Base-by-base conservation (phyloP, 163 green algal genomes). In the Scenedesmus sp. region DNA sequence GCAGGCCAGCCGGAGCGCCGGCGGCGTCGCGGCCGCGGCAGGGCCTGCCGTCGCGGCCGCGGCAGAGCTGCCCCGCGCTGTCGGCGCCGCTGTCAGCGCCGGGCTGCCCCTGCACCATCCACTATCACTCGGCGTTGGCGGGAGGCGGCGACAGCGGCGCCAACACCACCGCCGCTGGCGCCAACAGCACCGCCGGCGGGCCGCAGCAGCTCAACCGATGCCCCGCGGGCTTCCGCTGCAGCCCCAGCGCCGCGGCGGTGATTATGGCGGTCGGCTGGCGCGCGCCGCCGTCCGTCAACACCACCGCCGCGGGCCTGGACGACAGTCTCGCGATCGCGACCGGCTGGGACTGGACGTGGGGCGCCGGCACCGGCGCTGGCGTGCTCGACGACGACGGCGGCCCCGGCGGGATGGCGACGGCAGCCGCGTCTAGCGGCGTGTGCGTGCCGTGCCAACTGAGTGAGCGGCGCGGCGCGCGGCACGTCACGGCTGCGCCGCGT, bases 71-170 rank as follows among this genome's bases (percentile, higher is more conserved):
- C 36, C 62, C 62, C 22, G 6, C 62, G 9, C 22, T n/a, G 2
- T 22, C 14, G 26, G 36, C 34, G 33, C 14, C 11, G 9, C 22
- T 73, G 28, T 60, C 63, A 42, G 63, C 63, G 13, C 9, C 63
- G 29, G 63, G 63, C 4, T 73, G 63, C 26, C 44, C 63, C 5
- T 73, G 63, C 44, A 73, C 63, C 22, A 60, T 73, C 20, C n/a
- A 60, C 47, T 17, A 56, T 56, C 47, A 56, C 15, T 56, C 47
- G 17, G 14, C 17, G n/a, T 28, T 33, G 51, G 5, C 22, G 10
- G 47, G 20, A 57, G 14, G 34, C 14, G 9, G 10, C 60, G 29
- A 54, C 10, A 34, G 29, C 11, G 6, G 56, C 13, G 13, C 22
- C 44, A 72, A 44, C 63, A 72, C 7, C 39, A 47, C 7, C 39